phyloP scores from a whole-genome alignment of 371 early-diverging fungal genomes.

The Zychaea mexicana region DNA sequence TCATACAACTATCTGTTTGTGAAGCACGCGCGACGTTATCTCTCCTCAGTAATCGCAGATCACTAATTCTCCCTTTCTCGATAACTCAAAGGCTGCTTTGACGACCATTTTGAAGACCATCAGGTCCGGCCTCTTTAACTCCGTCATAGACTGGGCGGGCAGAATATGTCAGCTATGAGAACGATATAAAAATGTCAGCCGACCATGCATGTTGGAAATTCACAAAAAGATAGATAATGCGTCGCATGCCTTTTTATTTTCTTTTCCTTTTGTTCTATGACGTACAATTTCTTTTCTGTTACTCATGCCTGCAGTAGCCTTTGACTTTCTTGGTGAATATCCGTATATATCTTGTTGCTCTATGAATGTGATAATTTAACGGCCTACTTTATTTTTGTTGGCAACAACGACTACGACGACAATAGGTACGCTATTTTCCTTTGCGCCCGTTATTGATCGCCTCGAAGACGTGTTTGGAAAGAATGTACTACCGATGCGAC shows the following conservation, averaged over 20 bases:
- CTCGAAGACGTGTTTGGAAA: conserved; percentile 10
- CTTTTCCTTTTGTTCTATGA: neutral
- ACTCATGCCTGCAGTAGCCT: conserved; percentile 42
- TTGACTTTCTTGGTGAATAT: conserved; percentile 39
- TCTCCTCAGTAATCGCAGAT: no score
- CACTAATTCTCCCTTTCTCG: no score
- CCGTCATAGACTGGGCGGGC: no score
- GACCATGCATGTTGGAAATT: no score
- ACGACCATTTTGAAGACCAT: no score
- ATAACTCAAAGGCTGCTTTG: no score
- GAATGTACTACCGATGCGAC: neutral
- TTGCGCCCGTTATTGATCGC: conserved; percentile 27
- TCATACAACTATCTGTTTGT: no score
- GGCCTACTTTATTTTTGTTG: neutral
- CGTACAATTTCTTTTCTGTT: neutral
- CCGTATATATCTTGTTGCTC: neutral
- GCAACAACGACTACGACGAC: no score
- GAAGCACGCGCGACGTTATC: no score
- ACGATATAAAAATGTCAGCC: no score
- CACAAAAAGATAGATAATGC: neutral
- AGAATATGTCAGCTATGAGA: no score
- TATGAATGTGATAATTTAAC: neutral
- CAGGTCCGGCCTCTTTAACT: no score
- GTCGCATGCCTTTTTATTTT: neutral
- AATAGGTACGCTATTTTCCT: conserved; percentile 30